Conservation (phyloP, 2,329 filamentous ascomycete species). For the Paracoccidioides brasiliensis region DNA sequence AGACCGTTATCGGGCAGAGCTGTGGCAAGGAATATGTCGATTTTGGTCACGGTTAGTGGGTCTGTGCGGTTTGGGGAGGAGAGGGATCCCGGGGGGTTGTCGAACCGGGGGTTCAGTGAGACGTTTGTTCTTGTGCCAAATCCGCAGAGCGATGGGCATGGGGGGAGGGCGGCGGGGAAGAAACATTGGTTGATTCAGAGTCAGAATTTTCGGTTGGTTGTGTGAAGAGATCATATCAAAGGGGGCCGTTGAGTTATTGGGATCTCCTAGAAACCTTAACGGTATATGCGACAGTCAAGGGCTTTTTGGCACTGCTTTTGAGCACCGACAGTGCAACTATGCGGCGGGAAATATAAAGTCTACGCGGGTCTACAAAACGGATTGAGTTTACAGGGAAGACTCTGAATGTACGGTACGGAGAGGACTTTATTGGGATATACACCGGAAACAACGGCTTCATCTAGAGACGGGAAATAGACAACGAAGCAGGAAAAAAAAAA, state of each 20-base stretch:
- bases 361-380: too few relatives aligned
- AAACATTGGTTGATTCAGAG: constrained; percentile 55
- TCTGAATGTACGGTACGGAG: too few relatives aligned
- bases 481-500: background rate
- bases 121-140: constrained; percentile 71
- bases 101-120: constrained; percentile 62
- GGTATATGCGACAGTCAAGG: too few relatives aligned
- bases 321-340: too few relatives aligned
- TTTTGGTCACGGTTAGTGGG: constrained; percentile 63
- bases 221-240: constrained; percentile 18
- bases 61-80: constrained; percentile 55
- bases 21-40: constrained; percentile 48
- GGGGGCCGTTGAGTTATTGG: background rate
- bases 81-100: constrained; percentile 38
- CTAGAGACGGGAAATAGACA: background rate
- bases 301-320: too few relatives aligned
- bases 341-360: too few relatives aligned
- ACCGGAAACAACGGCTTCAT: background rate
- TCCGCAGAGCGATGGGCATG: constrained; percentile 29
- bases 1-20: constrained; percentile 13
- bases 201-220: constrained; percentile 53
- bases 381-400: too few relatives aligned
- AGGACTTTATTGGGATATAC: background rate
- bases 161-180: constrained; percentile 41
- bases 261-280: background rate